These are phyloP conservation scores for Yamadazyma songkhlaensis DNA, from an alignment of 1,139 yeast species.

Conservation along the genomic window DNA sequence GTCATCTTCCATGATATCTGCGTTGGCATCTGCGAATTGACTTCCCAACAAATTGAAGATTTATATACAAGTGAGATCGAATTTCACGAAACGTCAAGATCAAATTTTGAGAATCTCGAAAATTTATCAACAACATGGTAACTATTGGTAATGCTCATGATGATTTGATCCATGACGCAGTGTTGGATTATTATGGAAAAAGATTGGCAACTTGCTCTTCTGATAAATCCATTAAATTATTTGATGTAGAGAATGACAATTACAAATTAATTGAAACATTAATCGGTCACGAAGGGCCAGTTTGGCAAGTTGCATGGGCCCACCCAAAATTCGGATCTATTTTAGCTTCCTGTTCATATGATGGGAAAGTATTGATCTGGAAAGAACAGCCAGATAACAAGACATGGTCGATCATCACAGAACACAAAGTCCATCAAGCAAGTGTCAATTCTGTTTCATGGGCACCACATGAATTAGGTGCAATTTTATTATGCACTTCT, in stretches of 20 bases:
- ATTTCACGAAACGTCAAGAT: neutral
- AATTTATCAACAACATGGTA: conserved; percentile 40
- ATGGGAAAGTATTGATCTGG: conserved; percentile 94
- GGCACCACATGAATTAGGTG: conserved; percentile 98
- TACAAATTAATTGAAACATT: conserved; percentile 79
- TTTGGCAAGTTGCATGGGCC: conserved; percentile 99
- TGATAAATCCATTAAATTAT: conserved; percentile 89
- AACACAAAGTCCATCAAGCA: conserved; percentile 86
- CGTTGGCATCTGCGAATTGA: too few species aligned
- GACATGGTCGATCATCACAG: conserved; percentile 85
- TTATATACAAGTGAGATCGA: neutral
- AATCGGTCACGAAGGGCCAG: conserved; percentile 93
- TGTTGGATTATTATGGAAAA: conserved; percentile 92
- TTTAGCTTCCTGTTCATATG: conserved; percentile 92
- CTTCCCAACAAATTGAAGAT: neutral
- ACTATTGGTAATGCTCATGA: conserved; percentile 80
- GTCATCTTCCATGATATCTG: conserved; percentile 13
- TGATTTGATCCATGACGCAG: conserved; percentile 95
- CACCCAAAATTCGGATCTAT: conserved; percentile 97
- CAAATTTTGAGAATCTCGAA: conserved; percentile 2
- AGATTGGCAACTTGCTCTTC: conserved; percentile 94
- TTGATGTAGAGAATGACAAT: conserved; percentile 84
- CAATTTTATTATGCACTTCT: conserved; percentile 84
- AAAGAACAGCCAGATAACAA: conserved; percentile 79
- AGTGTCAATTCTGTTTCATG: conserved; percentile 92